Percentiles rank a stretch among this genome's conserved stretches.
Conservation (phyloP, 148 eudicot species). For the Simmondsia chinensis region DNA sequence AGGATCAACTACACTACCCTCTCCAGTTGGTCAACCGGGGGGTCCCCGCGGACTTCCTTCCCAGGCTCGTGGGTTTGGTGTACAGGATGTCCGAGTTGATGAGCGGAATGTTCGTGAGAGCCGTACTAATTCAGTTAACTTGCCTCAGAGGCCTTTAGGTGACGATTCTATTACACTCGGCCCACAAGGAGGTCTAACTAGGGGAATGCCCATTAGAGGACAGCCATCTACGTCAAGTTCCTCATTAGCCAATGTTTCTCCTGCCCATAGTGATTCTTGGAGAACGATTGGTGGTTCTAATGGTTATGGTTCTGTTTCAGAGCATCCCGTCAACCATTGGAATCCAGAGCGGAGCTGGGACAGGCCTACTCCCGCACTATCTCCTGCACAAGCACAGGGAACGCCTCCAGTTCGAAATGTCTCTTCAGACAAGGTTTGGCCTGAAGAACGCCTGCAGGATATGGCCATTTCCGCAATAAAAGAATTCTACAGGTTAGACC, state of each 20-base stretch:
- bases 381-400: slow-evolving; percentile 21
- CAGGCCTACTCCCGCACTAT: slow-evolving; percentile 31
- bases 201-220: slow-evolving; percentile 79
- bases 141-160: slow-evolving; percentile 56
- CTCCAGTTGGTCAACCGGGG: slow-evolving; percentile 53
- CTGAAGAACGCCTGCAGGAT: slow-evolving; percentile 59
- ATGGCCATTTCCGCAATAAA: slow-evolving; percentile 60
- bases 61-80: slow-evolving; percentile 57
- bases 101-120: slow-evolving; percentile 51
- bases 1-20: slow-evolving; percentile 37
- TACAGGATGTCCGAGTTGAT: slow-evolving; percentile 57
- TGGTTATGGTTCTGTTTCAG: slow-evolving; percentile 41
- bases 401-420: slow-evolving; percentile 19
- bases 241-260: slow-evolving; percentile 26
- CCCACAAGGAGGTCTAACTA: slow-evolving; percentile 94
- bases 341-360: slow-evolving; percentile 35
- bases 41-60: slow-evolving; percentile 47
- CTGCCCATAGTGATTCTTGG: slow-evolving; percentile 38
- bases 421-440: slow-evolving; percentile 32
- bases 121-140: slow-evolving; percentile 47
- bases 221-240: slow-evolving; percentile 30
- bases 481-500: slow-evolving; percentile 74
- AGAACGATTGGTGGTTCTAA: slow-evolving; percentile 38
- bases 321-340: too few species aligned
- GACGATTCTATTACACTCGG: slow-evolving; percentile 77